Evolutionary conservation across 1,284 basidiomycete genomes (phyloP), one percentile per base, ranked within the genome.

Genomic region (Wolfiporia cocos): DNA sequence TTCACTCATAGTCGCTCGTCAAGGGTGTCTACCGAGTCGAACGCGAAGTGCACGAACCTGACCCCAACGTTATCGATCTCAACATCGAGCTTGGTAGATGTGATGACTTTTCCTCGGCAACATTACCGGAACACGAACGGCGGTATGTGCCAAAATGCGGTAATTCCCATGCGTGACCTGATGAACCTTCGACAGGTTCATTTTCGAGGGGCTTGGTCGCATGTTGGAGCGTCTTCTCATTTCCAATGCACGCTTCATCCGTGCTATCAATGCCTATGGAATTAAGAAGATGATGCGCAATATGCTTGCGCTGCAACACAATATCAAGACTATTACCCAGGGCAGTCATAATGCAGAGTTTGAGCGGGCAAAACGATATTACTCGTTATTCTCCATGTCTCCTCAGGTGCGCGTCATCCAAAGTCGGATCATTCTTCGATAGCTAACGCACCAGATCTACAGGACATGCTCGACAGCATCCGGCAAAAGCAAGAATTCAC

Each of bases 251-350:
- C 78, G 80, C 18, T 67, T 78, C 43, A 74, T 99, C 44, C 78
- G 76, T 19, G 61, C 74, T 12, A 81, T 84, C 11, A 98, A 93
- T 53, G 60, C 68, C 0, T 77, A 82, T 42, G 95, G 95, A 1
- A 79, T 93, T 48, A 80, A 82, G 56, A 97, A 97, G 67, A 87
- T 98, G 60, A 67, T 83, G 53, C 80, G 93, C 33, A 96, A 97
- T 63, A 86, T 97, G 34, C 71, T 93, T 19, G 89, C 94, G 11
- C 72, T 99, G 19, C 93, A 96, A 60, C 95, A 99, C 61, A 88
- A 90, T 53, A 74, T 97, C 52, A 91, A 92, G 57, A 83, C 85
- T 7, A 76, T 94, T 40, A 75, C 78, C 3, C 68, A 75, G 40
- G 75, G 77, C 43, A 67, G 69, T 36, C 69, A 73, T 41, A 74